Conservation (phyloP, 768 basidiomycete genomes). For the Suillus brevipes region DNA sequence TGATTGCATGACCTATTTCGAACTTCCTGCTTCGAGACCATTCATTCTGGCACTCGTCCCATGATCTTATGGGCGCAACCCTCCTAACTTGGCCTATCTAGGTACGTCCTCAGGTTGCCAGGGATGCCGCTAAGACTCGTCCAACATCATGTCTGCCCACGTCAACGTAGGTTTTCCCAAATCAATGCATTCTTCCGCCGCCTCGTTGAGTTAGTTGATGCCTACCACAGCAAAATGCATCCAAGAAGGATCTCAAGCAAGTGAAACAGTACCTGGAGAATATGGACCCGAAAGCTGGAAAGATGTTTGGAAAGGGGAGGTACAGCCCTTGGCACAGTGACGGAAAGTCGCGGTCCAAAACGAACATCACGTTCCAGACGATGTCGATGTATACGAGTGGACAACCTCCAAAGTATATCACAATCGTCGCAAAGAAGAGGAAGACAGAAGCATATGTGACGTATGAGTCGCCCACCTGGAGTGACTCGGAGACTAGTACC, state of each 20-base stretch:
- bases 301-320: neutral
- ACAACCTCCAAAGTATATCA: neutral
- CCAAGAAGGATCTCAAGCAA: neutral
- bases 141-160: neutral
- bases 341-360: neutral
- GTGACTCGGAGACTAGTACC: neutral
- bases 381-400: neutral
- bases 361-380: neutral
- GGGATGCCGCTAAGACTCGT: neutral
- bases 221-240: neutral
- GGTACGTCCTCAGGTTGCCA: too few relatives aligned
- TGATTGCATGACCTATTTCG: neutral
- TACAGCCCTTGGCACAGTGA: neutral
- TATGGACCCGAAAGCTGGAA: too few relatives aligned
- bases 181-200: neutral
- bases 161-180: neutral
- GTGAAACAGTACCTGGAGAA: neutral
- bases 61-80: neutral
- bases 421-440: neutral
- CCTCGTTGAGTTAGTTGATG: neutral
- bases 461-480: neutral
- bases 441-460: neutral
- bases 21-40: too few relatives aligned
- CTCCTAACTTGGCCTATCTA: neutral
- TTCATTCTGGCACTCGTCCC: neutral